Evolutionary conservation across 306 rosid genomes (phyloP).

Genomic region (Cucurbita ficifolia): DNA sequence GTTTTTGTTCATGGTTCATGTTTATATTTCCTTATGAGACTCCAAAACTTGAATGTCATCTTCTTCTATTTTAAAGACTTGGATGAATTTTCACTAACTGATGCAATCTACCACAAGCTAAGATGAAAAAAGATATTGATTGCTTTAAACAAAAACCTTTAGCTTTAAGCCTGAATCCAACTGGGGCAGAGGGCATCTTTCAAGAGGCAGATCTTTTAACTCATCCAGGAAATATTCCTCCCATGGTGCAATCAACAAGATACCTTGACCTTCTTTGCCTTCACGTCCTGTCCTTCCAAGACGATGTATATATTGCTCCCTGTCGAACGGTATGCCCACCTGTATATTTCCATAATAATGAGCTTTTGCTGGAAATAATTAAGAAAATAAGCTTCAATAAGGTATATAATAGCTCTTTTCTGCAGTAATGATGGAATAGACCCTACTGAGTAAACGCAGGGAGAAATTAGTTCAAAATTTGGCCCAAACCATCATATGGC

Average conservation of each 20-base stretch:
- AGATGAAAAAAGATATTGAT: background rate
- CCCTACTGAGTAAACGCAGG: background rate
- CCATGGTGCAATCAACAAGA: constrained; percentile 86
- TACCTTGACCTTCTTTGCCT: constrained; percentile 80
- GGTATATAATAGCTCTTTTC: background rate
- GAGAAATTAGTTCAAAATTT: background rate
- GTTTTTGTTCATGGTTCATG: background rate
- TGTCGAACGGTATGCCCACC: constrained; percentile 78
- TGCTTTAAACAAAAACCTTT: constrained; percentile 37
- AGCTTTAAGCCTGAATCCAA: constrained; percentile 36
- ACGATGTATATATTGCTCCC: constrained; percentile 83
- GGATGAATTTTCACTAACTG: background rate
- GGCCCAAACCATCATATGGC: background rate
- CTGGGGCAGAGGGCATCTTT: constrained; percentile 38
- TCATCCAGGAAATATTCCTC: constrained; percentile 72
- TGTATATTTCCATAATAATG: constrained; percentile 1
- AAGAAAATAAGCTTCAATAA: background rate
- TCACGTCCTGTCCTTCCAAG: constrained; percentile 90
- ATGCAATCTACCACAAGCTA: background rate
- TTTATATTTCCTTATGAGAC: background rate
- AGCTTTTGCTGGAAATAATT: background rate
- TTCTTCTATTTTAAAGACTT: background rate
- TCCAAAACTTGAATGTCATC: background rate
- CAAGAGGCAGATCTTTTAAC: constrained; percentile 66
- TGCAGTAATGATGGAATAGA: background rate